Base-by-base conservation (phyloP, 2,329 filamentous ascomycete species). In the Fusarium haematococcum region DNA sequence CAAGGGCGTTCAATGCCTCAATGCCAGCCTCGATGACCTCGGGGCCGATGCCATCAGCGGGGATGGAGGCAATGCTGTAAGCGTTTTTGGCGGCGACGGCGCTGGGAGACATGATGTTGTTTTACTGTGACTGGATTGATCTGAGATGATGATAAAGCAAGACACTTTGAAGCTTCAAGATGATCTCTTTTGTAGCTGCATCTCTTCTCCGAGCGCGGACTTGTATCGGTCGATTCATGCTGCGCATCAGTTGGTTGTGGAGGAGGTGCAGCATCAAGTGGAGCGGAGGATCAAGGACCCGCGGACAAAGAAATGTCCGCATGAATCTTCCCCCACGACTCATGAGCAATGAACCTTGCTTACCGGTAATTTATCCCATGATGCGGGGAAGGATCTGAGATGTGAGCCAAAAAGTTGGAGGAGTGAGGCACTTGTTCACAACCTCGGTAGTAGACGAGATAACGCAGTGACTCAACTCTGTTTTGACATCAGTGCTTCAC, bases 1-100 rank as follows among this genome's bases (percentile, higher is more conserved):
- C 83, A 1, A 92, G 80, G 16, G 86, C 86, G 70, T 90, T 85
- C 60, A 94, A 81, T 0, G 92, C 92, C 48, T 87, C 84, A 10
- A 93, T 88, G 5, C 89, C 87, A 3, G 89, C 89, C 32, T 86
- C 83, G 35, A 92, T 86, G n/a, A 92, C 90, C 79, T 92, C 90
- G 2, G 86, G 85, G 32, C 91, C 90, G 60, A 93, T 92, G 30
- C 91, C 90, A 78, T 92, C 90, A 16, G 89, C 89, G 9, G 91
- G 88, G 70, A 92, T 91, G 27, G 89, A 88, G 67, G 90, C 88
- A 72, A 91, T 88, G 75, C 83, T 85, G 79, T 89, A 88, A 18
- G 82, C 76, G 63, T 81, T 83, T 58, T 73, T 79, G 48, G 63
- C 43, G 18, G 57, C 50, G 23, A 69, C 58, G 35, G 75, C 75